phyloP scores from a whole-genome alignment of 2,329 filamentous ascomycete species.

The Phyllosticta citrichinensis region DNA sequence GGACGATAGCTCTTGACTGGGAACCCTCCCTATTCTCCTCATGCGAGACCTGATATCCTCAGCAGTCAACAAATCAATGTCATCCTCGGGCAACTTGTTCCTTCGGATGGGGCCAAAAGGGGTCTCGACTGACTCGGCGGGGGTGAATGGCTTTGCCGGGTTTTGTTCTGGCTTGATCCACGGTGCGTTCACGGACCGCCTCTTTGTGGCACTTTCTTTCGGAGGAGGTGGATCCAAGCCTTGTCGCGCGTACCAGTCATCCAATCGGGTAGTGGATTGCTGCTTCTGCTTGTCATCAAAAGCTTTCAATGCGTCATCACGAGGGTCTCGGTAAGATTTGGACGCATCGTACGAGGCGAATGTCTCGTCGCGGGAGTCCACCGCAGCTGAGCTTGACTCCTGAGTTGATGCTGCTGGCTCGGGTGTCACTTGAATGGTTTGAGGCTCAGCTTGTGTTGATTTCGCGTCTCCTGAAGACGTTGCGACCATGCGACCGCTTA shows the following conservation, averaged over 20 bases:
- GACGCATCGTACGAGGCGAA: background rate
- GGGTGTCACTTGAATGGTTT: background rate
- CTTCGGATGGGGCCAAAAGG: background rate
- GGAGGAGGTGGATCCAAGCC: background rate
- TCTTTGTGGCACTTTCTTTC: background rate
- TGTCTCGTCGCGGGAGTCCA: constrained; percentile 13
- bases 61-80: constrained; percentile 33
- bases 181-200: background rate
- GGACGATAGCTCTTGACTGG: constrained; percentile 1
- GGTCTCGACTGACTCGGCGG: background rate
- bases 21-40: constrained; percentile 21
- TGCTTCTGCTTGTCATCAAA: constrained; percentile 4
- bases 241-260: background rate
- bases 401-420: background rate
- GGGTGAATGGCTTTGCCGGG: background rate
- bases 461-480: constrained; percentile 6
- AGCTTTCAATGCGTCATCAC: constrained; percentile 1
- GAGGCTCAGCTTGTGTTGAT: background rate
- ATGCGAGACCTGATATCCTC: constrained; percentile 34
- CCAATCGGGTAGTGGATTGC: background rate
- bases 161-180: background rate
- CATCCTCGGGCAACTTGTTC: constrained; percentile 22
- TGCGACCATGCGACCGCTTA: constrained; percentile 27
- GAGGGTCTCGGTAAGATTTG: constrained; percentile 1
- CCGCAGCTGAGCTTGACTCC: background rate